Percentiles rank a stretch among this genome's conserved stretches.
Conservation (phyloP, 148 eudicot species). For the Bassia scoparia region DNA sequence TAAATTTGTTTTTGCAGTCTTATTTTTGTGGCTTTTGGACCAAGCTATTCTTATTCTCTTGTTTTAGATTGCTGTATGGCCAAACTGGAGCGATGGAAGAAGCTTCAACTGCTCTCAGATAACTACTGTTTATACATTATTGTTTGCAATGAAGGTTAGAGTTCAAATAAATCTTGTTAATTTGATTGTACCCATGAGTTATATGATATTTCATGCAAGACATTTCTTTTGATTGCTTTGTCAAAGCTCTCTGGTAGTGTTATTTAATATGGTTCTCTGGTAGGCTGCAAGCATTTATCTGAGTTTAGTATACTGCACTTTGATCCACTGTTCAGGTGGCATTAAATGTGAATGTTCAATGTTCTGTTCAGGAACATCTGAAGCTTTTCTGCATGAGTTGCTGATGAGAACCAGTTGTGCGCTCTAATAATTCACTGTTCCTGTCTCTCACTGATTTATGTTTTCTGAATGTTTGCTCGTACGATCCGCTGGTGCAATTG, state of each 20-base stretch:
- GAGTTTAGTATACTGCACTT: neutral
- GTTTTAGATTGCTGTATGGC: constrained; percentile 88
- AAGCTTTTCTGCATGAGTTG: constrained; percentile 95
- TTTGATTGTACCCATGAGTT: neutral
- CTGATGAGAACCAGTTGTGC: constrained; percentile 74
- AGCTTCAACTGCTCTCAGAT: constrained; percentile 83
- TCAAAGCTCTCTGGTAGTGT: neutral
- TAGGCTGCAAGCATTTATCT: neutral
- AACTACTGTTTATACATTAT: constrained; percentile 79
- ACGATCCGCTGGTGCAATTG: constrained; percentile 87
- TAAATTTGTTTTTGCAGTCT: constrained; percentile 38
- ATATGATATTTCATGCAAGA: neutral
- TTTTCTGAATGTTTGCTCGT: constrained; percentile 74
- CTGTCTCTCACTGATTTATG: constrained; percentile 75
- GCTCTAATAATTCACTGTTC: constrained; percentile 75
- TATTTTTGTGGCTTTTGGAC: constrained; percentile 85
- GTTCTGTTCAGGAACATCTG: constrained; percentile 79
- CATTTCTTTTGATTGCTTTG: neutral
- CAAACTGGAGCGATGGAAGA: constrained; percentile 98
- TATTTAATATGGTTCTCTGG: neutral
- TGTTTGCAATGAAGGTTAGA: constrained; percentile 82
- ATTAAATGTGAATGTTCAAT: neutral
- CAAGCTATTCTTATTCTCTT: constrained; percentile 89
- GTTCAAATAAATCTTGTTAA: neutral
- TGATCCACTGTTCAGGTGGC: neutral